Base-by-base conservation (phyloP, 257 asterid genomes). In the Coffea eugenioides region DNA sequence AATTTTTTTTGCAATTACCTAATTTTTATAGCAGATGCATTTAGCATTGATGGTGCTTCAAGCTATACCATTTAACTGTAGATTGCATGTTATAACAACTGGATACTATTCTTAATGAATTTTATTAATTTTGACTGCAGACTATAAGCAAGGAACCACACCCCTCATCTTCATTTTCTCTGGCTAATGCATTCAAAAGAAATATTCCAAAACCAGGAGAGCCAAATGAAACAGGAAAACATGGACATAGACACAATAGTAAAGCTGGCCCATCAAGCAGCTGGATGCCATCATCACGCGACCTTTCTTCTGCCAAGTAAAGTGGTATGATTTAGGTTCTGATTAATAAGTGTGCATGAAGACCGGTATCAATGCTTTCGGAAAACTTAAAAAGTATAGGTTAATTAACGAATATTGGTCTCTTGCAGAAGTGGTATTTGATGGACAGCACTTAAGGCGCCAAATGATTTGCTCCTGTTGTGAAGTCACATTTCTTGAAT, bases 221-320 rank as follows among this genome's bases (percentile, higher is more conserved):
- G n/a, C 75, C 77, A 68, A 54, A 16, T 71, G 84, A 82, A 71
- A 51, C 77, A 59, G 84, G 69, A 71, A 71, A 76, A 76, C 36
- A 52, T 34, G 78, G 78, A 23, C 81, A 77, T n/a, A 75, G 62
- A 59, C 66, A 76, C 4, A 71, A 70, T 71, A 76, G 78, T 49
- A 81, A 77, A 82, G 74, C 81, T 71, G 75, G 81, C 39, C 61
- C 84, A 70, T 81, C 84, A 77, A 77, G 84, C 84, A 77, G 84
- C 36, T 76, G 80, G 79, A 70, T 82, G 46, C 75, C 80, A 31
- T 82, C 79, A 62, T 71, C 77, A 18, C 80, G 64, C 73, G 71
- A 76, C 78, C 62, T 82, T 77, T 77, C 84, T 51, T 76, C 82
- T 69, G 77, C 81, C 73, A 77, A 77, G 84, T 81, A 27, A 77